Conservation (phyloP, 352 stramenopile genomes). For the Phytopythium mirpurense region DNA sequence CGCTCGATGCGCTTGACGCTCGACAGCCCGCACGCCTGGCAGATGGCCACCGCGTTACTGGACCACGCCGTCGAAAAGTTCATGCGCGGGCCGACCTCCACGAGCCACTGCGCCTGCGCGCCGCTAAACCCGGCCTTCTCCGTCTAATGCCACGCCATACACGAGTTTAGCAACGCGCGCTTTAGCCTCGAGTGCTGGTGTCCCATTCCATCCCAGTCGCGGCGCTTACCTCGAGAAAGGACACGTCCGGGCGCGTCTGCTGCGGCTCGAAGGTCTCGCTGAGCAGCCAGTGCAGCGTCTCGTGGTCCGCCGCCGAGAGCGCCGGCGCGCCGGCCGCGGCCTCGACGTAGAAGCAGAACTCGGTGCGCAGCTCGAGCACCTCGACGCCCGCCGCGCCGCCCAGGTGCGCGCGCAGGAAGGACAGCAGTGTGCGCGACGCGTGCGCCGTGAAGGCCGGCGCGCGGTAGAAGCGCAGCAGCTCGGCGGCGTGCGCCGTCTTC, state of each 20-base stretch:
- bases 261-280: constrained; percentile 96
- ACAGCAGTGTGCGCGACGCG: constrained; percentile 45
- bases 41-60: constrained; percentile 98
- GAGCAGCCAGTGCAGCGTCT: constrained; percentile 93
- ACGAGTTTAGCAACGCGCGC: too few species aligned
- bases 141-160: neutral
- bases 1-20: constrained; percentile 93
- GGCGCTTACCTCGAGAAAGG: constrained; percentile 40
- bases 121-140: constrained; percentile 8
- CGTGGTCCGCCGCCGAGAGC: constrained; percentile 50
- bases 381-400: constrained; percentile 11
- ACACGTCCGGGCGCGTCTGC: constrained; percentile 48
- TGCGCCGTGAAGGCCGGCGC: constrained; percentile 68
- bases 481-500: constrained; percentile 33
- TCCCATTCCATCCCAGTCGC: too few species aligned
- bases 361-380: constrained; percentile 79
- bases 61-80: constrained; percentile 98
- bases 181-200: too few species aligned
- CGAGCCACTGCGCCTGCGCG: constrained; percentile 46
- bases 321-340: constrained; percentile 30
- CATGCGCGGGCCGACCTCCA: constrained; percentile 98
- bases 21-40: constrained; percentile 88
- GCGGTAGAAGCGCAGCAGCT: constrained; percentile 72
- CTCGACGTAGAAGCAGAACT: constrained; percentile 98
- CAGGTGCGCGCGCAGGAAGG: constrained; percentile 29